These are phyloP conservation scores for Nothopassalora personata DNA, from an alignment of 2,329 filamentous ascomycete genomes.

Conservation along the genomic window DNA sequence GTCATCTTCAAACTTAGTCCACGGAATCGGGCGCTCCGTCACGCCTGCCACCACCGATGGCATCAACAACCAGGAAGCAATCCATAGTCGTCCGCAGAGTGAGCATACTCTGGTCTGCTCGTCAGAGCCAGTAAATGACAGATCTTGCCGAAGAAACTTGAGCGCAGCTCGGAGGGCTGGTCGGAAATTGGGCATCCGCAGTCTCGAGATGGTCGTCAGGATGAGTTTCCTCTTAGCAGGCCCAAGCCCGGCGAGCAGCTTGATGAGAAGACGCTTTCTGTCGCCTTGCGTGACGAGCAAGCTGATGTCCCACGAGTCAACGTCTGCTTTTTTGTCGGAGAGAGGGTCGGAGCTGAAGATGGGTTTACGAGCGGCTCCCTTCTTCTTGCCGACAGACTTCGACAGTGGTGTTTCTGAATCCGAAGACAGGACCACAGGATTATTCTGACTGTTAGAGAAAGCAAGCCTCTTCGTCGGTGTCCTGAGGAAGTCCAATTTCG, in stretches of 20 bases:
- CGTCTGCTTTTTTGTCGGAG: slow-evolving; percentile 8
- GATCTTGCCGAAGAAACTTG: not conserved
- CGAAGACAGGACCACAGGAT: not conserved
- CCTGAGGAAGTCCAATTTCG: not conserved
- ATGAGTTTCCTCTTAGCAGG: slow-evolving; percentile 11
- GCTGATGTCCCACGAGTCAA: slow-evolving; percentile 13
- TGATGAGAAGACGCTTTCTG: slow-evolving; percentile 42
- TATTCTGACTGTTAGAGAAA: not conserved
- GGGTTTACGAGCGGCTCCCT: not conserved
- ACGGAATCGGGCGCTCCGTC: too few relatives aligned
- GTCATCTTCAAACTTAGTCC: too few relatives aligned
- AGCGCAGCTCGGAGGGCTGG: not conserved
- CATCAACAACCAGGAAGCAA: slow-evolving; percentile 9
- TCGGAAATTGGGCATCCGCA: slow-evolving; percentile 3
- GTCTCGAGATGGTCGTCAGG: slow-evolving; percentile 1
- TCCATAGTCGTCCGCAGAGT: slow-evolving; percentile 11
- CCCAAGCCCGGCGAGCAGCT: slow-evolving; percentile 33
- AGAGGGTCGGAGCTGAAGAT: slow-evolving; percentile 3
- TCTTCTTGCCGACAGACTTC: not conserved
- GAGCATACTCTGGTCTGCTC: slow-evolving; percentile 1
- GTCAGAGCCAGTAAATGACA: not conserved
- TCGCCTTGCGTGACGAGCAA: slow-evolving; percentile 24
- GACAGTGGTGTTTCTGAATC: not conserved
- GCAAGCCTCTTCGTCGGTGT: not conserved
- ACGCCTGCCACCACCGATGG: slow-evolving; percentile 4